Evolutionary conservation across 2,329 filamentous ascomycete species (phyloP).

Genomic region (Exophiala sp.): DNA sequence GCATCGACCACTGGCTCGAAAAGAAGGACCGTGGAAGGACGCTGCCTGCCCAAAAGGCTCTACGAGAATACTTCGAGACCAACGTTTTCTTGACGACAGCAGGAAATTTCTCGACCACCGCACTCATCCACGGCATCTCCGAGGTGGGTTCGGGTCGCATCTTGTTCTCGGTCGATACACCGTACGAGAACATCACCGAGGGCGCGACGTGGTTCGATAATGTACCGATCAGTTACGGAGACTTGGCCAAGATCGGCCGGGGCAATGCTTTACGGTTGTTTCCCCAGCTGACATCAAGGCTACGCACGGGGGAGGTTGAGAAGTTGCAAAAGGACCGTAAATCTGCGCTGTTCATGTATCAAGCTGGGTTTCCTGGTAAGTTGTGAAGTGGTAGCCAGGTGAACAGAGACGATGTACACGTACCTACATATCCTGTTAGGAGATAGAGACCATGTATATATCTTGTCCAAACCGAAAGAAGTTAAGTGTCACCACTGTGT

Average conservation of each 20-base stretch:
- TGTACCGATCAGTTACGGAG: constrained; percentile 5
- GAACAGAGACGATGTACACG: too few species aligned
- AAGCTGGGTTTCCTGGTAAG: constrained; percentile 1
- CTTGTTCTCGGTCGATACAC: constrained; percentile 39
- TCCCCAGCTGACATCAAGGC: not conserved
- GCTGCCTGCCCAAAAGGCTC: constrained; percentile 29
- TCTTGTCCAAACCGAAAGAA: too few species aligned
- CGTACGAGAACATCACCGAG: constrained; percentile 23
- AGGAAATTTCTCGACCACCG: constrained; percentile 39
- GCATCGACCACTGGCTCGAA: constrained; percentile 26
- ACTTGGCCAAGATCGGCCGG: constrained; percentile 11
- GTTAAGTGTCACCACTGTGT: too few species aligned
- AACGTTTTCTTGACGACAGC: constrained; percentile 42
- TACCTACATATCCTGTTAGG: too few species aligned
- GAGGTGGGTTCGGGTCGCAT: constrained; percentile 39
- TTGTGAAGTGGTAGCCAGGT: too few species aligned
- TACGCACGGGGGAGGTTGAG: constrained; percentile 4
- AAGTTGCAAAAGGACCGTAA: constrained; percentile 5
- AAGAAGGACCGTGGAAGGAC: constrained; percentile 17
- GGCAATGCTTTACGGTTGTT: constrained; percentile 9
- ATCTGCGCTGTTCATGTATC: not conserved
- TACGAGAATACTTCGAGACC: constrained; percentile 39
- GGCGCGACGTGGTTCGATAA: constrained; percentile 25
- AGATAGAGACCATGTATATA: too few species aligned
- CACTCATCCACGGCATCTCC: constrained; percentile 37